These are phyloP conservation scores for Tylopilus rubrobrunneus DNA, from an alignment of 768 basidiomycete species.

Conservation along the genomic window DNA sequence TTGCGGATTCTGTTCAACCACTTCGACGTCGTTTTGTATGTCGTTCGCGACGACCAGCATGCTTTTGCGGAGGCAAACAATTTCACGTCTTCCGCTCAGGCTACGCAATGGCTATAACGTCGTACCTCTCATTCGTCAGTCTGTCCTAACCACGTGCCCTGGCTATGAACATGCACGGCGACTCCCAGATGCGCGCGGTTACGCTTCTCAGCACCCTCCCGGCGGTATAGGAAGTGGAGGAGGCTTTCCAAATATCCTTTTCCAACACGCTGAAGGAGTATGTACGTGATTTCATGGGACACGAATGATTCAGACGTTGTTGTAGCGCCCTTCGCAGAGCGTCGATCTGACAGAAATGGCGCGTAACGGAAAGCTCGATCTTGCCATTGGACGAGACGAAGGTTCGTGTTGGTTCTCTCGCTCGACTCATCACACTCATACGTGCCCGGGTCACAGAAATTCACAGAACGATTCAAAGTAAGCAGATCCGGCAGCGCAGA, in stretches of 20 bases:
- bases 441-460: constrained; percentile 53
- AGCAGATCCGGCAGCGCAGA: constrained; percentile 20
- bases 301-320: background rate
- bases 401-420: constrained; percentile 34
- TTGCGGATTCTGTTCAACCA: too few relatives aligned
- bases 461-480: constrained; percentile 85
- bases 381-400: constrained; percentile 86
- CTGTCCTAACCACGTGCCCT: too few relatives aligned
- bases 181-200: constrained; percentile 29
- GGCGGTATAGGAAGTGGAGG: constrained; percentile 32
- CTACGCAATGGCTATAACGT: constrained; percentile 17
- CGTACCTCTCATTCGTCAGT: constrained; percentile 2
- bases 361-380: constrained; percentile 81
- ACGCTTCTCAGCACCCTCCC: constrained; percentile 47
- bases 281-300: constrained; percentile 43
- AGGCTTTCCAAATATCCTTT: constrained; percentile 55
- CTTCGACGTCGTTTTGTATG: too few relatives aligned
- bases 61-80: constrained; percentile 1
- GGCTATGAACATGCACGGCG: background rate
- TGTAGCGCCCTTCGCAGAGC: constrained; percentile 43
- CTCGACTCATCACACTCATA: background rate
- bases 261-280: constrained; percentile 52
- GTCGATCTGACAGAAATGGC: constrained; percentile 84
- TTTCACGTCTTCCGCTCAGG: constrained; percentile 17
- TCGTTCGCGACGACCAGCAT: background rate